Base-by-base conservation (phyloP, 202 grass and related monocot species). In the Setaria italica region DNA sequence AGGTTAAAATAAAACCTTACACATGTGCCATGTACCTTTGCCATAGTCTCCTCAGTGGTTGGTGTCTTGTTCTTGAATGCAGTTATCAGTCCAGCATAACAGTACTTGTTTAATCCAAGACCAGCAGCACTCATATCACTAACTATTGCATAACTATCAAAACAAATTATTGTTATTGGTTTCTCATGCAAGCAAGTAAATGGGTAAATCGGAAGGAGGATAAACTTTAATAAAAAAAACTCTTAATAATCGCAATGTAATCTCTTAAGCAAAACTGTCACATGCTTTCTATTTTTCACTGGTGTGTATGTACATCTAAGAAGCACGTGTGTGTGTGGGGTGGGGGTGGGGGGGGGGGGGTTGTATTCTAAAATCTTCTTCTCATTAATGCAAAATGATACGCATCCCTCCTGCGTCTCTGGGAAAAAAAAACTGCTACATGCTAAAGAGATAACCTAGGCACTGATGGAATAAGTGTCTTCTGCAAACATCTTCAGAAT, bases 71-170 rank as follows among this genome's bases (percentile, higher is more conserved):
- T 99, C 80, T 92, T 99, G 87, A 91, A 94, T 77, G 93, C 91
- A 16, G 86, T 94, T 92, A 99, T 99, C 66, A 99, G 88, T 84
- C 93, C 96, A 53, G 96, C 93, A 95, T 99, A 99, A 77, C 96
- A 99, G 43, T 91, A 99, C 84, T 88, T 99, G 77, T 96, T 92
- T 87, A 99, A 84, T 76, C 91, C 90, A 91, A 99, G 91, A 62
- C 96, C 96, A 82, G 91, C 96, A 84, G 93, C 93, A 66, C 93
- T 99, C 96, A 99, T 99, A 82, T 96, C 96, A 90, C 88, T 83
- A 77, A 99, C 93, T 82, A 96, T 93, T 47, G 84, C 90, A 91
- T 99, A 99, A 42, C 96, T 99, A 80, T 76, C 73, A 68, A 72
- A 78, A 84, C 34, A 88, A 74, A 87, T 57, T 50, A 77, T 67